A percentile compares a stretch with the other conserved stretches of the same genome.
Evolutionary conservation across 257 asterid genomes (phyloP).

Genomic region (Plectranthus barbatus): DNA sequence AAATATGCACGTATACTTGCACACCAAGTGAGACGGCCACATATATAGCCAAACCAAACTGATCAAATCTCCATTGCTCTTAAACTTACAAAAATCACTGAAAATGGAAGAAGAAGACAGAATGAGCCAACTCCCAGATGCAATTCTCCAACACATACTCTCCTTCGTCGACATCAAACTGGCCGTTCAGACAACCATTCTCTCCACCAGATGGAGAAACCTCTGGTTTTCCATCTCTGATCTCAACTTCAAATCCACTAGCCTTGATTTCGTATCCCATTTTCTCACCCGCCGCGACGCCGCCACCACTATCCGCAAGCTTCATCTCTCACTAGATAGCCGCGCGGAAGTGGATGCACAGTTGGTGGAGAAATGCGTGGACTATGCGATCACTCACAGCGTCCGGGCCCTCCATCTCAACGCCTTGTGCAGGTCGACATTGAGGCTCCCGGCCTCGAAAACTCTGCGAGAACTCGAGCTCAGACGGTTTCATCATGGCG

Average conservation of each 20-base stretch:
- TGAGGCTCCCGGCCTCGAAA: neutral
- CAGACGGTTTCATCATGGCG: neutral
- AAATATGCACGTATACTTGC: too few species aligned
- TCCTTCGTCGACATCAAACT: too few species aligned
- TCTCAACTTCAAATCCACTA: neutral
- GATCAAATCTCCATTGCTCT: neutral
- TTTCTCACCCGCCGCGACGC: conserved; percentile 12
- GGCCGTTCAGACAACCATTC: too few species aligned
- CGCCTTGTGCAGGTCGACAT: neutral
- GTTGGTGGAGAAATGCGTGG: conserved; percentile 7
- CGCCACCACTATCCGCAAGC: neutral
- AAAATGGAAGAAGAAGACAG: too few species aligned
- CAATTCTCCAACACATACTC: conserved; percentile 10
- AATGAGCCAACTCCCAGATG: conserved; percentile 22
- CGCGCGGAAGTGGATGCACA: neutral
- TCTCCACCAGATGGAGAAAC: conserved; percentile 15
- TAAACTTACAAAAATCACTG: neutral
- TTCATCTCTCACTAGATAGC: neutral
- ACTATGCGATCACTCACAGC: conserved; percentile 13
- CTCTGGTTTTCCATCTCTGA: conserved; percentile 12
- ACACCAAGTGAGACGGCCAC: too few species aligned
- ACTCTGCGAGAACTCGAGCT: too few species aligned
- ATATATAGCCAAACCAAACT: too few species aligned
- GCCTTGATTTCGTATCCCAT: neutral
- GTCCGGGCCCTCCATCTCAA: conserved; percentile 12